Evolutionary conservation across 2,329 filamentous ascomycete species (phyloP).

Genomic region (Aspergillus proliferans): DNA sequence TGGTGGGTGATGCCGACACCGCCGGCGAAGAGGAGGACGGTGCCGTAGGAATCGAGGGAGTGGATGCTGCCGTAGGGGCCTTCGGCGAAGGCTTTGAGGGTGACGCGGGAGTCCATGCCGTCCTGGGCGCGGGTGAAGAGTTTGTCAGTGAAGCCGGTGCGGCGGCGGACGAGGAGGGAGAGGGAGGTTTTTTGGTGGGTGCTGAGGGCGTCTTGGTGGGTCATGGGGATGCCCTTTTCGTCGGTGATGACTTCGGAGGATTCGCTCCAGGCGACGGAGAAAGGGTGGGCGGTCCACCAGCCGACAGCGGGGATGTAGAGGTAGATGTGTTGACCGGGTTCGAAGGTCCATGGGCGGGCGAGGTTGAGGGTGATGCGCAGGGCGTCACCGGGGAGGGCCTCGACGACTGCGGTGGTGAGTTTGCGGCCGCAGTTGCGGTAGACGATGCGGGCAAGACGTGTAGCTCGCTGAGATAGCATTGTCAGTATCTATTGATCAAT

Average conservation of each 20-base stretch:
- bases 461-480: slow-evolving; percentile 39
- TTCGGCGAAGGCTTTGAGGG: slow-evolving; percentile 70
- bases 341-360: slow-evolving; percentile 59
- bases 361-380: slow-evolving; percentile 65
- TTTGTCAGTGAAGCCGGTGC: slow-evolving; percentile 79
- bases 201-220: slow-evolving; percentile 47
- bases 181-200: slow-evolving; percentile 51
- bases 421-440: slow-evolving; percentile 58
- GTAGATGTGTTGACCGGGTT: slow-evolving; percentile 69
- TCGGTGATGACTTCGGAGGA: slow-evolving; percentile 43
- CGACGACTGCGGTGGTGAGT: slow-evolving; percentile 59
- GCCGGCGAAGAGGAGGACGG: slow-evolving; percentile 82
- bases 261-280: slow-evolving; percentile 70
- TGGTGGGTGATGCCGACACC: slow-evolving; percentile 95
- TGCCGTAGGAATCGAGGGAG: slow-evolving; percentile 84
- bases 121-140: slow-evolving; percentile 65
- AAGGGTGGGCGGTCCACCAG: slow-evolving; percentile 69
- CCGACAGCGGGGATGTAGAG: slow-evolving; percentile 62
- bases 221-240: slow-evolving; percentile 40
- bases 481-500: slow-evolving; percentile 7
- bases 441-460: slow-evolving; percentile 57
- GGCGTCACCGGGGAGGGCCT: slow-evolving; percentile 63
- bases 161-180: slow-evolving; percentile 78
- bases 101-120: slow-evolving; percentile 49
- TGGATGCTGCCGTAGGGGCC: slow-evolving; percentile 84